Evolutionary conservation across 2,329 filamentous ascomycete genomes (phyloP), one percentile per base, ranked within the genome.

Genomic region (Knufia petricola): DNA sequence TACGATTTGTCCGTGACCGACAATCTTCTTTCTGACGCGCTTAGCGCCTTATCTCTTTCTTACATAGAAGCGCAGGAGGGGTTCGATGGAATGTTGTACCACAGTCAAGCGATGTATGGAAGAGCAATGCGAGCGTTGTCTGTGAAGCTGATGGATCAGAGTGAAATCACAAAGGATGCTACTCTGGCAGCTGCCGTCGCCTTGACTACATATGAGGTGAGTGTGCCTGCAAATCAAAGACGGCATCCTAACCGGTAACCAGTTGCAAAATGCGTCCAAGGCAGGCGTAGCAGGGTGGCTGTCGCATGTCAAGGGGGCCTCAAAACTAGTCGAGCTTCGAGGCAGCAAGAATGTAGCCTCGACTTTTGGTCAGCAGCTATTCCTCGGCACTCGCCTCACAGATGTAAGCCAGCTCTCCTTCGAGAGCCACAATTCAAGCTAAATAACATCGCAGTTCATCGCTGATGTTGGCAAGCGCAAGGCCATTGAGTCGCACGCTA

Each of bases 171-270:
- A 13, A n/a, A 24, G 8, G 50, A 52, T 21, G 28, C 47, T 13
- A 52, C 50, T n/a, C 15, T 52, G 6, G 50, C 50, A 26, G 41
- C 50, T 7, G 47, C 46, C 15, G 42, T 40, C 20, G 37, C 34
- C 10, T 39, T 52, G 28, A 49, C 24, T 13, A 26, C 49, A 8
- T 52, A 50, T 39, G 50, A 52, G 47, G 47, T 46, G 10, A n/a
- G 50, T 20, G 28, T 20, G 21, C 40, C 20, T 39, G 3, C 12
- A 30, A 12, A 28, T 30, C 31, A 15, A 4, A n/a, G 30, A 15
- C 10, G 26, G 3, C 12, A 13, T 15, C 8, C 26, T 19, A 26
- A 19, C 9, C 12, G 7, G 4, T n/a, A 15, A 3, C 8, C 15
- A 52, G 34, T 50, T 34, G 32, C 45, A 46, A 28, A 40, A 40